Conservation (phyloP, 106 monocot species). For the Phalaenopsis aphrodite region DNA sequence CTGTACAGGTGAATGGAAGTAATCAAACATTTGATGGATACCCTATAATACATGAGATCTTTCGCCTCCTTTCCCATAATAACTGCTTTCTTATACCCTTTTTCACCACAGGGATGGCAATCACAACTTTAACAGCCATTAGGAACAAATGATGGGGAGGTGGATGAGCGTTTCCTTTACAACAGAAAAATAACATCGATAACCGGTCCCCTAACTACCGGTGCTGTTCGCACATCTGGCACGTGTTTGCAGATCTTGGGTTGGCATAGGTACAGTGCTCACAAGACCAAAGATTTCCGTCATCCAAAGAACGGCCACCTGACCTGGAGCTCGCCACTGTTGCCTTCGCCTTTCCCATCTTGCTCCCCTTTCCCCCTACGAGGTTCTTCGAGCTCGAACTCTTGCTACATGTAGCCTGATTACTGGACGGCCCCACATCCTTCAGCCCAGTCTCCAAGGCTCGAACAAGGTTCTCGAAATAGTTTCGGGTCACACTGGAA, state of each 20-base stretch:
- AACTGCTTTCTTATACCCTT: neutral
- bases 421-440: slow-evolving; percentile 59
- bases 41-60: neutral
- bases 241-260: slow-evolving; percentile 24
- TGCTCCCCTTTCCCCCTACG: slow-evolving; percentile 34
- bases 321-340: slow-evolving; percentile 26
- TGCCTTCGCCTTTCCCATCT: slow-evolving; percentile 39
- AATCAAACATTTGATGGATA: neutral
- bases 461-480: slow-evolving; percentile 92
- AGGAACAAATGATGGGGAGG: neutral
- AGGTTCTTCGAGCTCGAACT: slow-evolving; percentile 30
- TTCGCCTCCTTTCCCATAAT: neutral
- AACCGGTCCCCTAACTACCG: slow-evolving; percentile 7
- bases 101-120: neutral
- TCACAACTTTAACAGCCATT: neutral
- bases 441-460: slow-evolving; percentile 82
- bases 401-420: slow-evolving; percentile 58
- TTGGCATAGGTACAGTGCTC: slow-evolving; percentile 66
- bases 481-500: slow-evolving; percentile 91
- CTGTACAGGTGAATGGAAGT: slow-evolving; percentile 1
- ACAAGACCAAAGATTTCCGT: slow-evolving; percentile 50
- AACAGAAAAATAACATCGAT: neutral
- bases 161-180: slow-evolving; percentile 1
- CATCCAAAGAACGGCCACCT: slow-evolving; percentile 24
- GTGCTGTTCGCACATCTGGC: slow-evolving; percentile 46